Evolutionary conservation across 1,139 yeast genomes (phyloP).

Genomic region (Kurtzmaniella quercitrusa): DNA sequence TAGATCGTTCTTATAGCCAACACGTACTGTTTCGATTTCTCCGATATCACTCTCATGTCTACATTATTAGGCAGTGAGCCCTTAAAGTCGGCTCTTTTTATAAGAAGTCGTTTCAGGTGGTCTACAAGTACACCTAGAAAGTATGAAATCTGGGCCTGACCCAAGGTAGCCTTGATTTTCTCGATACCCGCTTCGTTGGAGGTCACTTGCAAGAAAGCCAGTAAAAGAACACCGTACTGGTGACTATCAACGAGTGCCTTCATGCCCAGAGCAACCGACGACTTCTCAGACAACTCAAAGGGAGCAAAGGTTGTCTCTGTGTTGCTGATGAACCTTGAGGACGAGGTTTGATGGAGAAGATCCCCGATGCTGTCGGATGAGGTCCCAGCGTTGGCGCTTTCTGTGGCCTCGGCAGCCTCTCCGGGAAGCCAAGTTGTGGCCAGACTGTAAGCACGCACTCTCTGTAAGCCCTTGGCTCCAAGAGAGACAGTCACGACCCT

Average conservation of each 20-base stretch:
- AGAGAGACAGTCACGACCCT: neutral
- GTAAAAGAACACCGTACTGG: slow-evolving; percentile 17
- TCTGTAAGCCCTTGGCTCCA: neutral
- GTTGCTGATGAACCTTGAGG: neutral
- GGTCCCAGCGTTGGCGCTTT: neutral
- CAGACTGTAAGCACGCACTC: neutral
- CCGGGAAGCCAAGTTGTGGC: neutral
- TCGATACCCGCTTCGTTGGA: slow-evolving; percentile 5
- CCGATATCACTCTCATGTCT: slow-evolving; percentile 9
- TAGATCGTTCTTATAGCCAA: slow-evolving; percentile 25
- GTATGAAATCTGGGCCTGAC: slow-evolving; percentile 13
- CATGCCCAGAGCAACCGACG: slow-evolving; percentile 10
- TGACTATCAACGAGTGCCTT: slow-evolving; percentile 15
- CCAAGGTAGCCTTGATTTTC: slow-evolving; percentile 3
- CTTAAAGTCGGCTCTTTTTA: slow-evolving; percentile 5
- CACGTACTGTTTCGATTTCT: slow-evolving; percentile 12
- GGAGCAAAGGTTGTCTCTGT: neutral
- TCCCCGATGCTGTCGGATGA: neutral
- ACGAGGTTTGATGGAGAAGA: neutral
- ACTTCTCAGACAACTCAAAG: neutral
- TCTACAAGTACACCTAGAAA: slow-evolving; percentile 21
- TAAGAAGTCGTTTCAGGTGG: slow-evolving; percentile 17
- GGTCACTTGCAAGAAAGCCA: slow-evolving; percentile 19
- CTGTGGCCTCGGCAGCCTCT: neutral
- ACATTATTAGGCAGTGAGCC: neutral